Percentiles rank a stretch among this genome's conserved stretches.
phyloP scores from a whole-genome alignment of 441 rosid species.

The Aleurites moluccanus region DNA sequence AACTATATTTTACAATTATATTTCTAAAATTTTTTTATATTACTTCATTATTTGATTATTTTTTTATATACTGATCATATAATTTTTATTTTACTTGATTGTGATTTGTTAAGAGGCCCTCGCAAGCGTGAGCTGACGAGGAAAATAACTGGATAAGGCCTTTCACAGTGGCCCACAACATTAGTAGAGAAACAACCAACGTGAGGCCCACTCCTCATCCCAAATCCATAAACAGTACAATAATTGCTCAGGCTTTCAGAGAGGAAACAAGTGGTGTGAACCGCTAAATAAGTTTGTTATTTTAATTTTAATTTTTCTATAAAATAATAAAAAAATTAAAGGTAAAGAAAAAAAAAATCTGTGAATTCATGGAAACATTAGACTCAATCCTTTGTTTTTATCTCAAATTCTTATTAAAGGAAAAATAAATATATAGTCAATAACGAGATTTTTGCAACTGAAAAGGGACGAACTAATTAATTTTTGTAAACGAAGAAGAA shows the following conservation, averaged over 20 bases:
- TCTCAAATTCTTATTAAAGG: neutral
- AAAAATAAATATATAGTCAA: neutral
- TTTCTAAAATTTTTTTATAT: too few relatives aligned
- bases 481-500: neutral
- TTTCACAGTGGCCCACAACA: neutral
- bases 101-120: too few relatives aligned
- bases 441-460: neutral
- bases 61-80: too few relatives aligned
- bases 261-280: too few relatives aligned
- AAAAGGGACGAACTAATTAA: neutral
- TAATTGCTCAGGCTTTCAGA: neutral
- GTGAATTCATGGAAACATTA: neutral
- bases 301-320: neutral
- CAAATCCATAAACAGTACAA: neutral
- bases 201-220: neutral
- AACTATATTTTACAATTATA: too few relatives aligned
- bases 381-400: neutral
- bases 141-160: neutral
- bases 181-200: neutral
- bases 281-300: too few relatives aligned
- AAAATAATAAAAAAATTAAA: too few relatives aligned
- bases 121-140: neutral
- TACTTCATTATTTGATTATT: too few relatives aligned
- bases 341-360: neutral
- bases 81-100: too few relatives aligned